Evolutionary conservation across 2,329 filamentous ascomycete species (phyloP).

Genomic region (Fusarium sp.): DNA sequence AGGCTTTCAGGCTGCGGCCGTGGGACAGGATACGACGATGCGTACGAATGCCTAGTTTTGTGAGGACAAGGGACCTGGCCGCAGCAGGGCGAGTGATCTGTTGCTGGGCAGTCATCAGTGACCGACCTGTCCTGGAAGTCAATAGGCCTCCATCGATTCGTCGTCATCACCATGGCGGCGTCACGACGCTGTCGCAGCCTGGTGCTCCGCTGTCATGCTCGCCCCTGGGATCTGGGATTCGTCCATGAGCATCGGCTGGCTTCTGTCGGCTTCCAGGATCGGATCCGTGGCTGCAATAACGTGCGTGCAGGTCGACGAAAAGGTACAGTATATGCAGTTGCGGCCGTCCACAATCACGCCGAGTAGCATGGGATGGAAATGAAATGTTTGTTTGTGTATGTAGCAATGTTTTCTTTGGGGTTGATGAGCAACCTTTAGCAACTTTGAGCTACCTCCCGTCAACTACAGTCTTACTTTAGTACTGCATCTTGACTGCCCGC

Average conservation of each 20-base stretch:
- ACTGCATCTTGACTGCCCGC: background rate
- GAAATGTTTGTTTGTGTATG: background rate
- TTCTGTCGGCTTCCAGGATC: constrained; percentile 28
- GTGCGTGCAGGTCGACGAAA: constrained; percentile 9
- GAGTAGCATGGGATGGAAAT: background rate
- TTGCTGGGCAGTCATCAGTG: background rate
- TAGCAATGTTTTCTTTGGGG: background rate
- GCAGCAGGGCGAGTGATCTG: constrained; percentile 4
- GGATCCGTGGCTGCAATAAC: constrained; percentile 5
- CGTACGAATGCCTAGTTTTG: constrained; percentile 10
- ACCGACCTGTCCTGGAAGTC: background rate
- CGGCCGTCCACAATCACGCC: background rate
- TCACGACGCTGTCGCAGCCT: constrained; percentile 10
- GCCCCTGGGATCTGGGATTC: background rate
- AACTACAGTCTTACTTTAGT: background rate
- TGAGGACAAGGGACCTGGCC: constrained; percentile 5
- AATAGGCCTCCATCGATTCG: constrained; percentile 16
- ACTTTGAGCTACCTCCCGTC: background rate
- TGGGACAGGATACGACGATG: background rate
- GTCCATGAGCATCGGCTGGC: constrained; percentile 17
- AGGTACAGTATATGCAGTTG: background rate
- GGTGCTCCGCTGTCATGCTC: constrained; percentile 18
- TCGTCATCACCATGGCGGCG: constrained; percentile 19
- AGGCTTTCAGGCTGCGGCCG: background rate
- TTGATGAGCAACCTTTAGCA: background rate